Evolutionary conservation across 441 rosid species (phyloP).

Genomic region (Aquilaria agallochum): DNA sequence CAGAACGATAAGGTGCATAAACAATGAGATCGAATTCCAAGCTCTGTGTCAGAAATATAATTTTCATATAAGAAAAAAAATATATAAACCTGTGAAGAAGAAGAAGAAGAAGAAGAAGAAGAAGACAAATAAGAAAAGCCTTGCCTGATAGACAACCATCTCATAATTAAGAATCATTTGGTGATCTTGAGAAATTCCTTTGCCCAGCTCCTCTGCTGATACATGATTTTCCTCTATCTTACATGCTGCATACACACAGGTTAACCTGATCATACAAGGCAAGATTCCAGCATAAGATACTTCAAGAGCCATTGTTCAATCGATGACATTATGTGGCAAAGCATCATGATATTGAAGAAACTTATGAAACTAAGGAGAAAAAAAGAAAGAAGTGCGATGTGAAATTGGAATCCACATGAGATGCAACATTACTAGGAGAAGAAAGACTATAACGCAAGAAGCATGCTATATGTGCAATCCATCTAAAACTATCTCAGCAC

Average conservation of each 20-base stretch:
- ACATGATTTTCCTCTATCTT: slow-evolving; percentile 98
- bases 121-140: slow-evolving; percentile 20
- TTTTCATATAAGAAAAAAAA: slow-evolving; percentile 17
- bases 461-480: too few species aligned
- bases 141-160: slow-evolving; percentile 97
- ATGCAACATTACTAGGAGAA: too few species aligned
- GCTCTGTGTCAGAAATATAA: slow-evolving; percentile 38
- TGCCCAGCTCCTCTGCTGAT: slow-evolving; percentile 99
- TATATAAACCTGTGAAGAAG: slow-evolving; percentile 7
- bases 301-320: too few species aligned
- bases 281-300: too few species aligned
- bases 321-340: too few species aligned
- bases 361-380: too few species aligned
- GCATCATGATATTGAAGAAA: too few species aligned
- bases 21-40: slow-evolving; percentile 96
- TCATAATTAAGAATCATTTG: slow-evolving; percentile 94
- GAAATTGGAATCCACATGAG: too few species aligned
- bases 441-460: too few species aligned
- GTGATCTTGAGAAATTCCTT: slow-evolving; percentile 96
- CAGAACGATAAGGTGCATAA: slow-evolving; percentile 82
- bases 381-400: too few species aligned
- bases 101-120: slow-evolving; percentile 8
- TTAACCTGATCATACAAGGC: slow-evolving; percentile 53
- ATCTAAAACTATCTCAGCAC: too few species aligned
- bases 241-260: slow-evolving; percentile 93